Base-by-base conservation (phyloP, 805 yeast genomes). In the Yarrowia keelungensis region DNA sequence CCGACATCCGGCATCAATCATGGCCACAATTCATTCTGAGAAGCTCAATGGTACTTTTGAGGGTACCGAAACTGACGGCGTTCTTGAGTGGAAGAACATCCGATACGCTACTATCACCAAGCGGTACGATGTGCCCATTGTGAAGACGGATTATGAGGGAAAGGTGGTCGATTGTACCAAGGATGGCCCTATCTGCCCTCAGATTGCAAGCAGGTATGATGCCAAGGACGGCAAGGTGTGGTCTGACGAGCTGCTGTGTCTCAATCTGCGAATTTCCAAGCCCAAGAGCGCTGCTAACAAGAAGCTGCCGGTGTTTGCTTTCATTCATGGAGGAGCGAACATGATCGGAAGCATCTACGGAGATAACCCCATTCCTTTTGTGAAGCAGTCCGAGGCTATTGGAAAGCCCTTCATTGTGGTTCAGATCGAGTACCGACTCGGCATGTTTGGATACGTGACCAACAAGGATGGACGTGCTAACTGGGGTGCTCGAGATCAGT, bases 401-500 rank as follows among this genome's bases (percentile, higher is more conserved):
- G 73, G 46, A 9, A 54, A 54, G 19, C 61, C 61, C 11, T 19
- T 54, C 10, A 4, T 79, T 42, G 74, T 74, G 41, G 78, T 79
- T 2, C 70, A 76, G 14, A 58, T 76, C 66, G 77, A 78, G 69
- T 79, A 79, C 69, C 73, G 81, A 65, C 73, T 81, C 0, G 78
- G 78, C 8, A 77, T 76, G 12, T 75, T 77, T 53, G 83, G 83
- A 10, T 81, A 78, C 66, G 70, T 77, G 14, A 75, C 74, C 42
- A 74, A 78, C 8, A 43, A 70, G 14, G 75, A 72, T 8, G 77
- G 76, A 1, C 68, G 71, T 54, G 72, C 76, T 8, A 81, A 81
- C 67, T 74, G 74, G 62, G 83, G 82, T 1, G 69, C 81, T 5
- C 71, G 74, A 49, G 83, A 81, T 68, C 81, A 78, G 65, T 71